Conservation (phyloP, 495 filamentous ascomycete genomes). For the Penicillium canescens region DNA sequence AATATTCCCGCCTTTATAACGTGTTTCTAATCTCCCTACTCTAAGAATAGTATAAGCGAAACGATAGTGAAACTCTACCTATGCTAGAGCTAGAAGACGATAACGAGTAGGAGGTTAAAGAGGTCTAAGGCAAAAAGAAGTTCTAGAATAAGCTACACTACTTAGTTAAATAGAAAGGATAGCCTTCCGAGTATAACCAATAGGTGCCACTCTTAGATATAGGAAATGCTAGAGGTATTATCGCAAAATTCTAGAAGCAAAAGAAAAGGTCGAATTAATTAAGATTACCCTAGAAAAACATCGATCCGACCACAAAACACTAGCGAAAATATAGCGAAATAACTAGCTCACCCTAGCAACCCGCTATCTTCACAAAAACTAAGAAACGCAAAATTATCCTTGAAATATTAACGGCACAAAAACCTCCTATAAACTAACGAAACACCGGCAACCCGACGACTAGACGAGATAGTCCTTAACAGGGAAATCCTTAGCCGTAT, state of each 20-base stretch:
- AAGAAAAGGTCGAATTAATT: background rate
- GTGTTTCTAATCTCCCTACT: background rate
- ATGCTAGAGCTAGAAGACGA: background rate
- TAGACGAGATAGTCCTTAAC: no score
- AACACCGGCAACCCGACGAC: no score
- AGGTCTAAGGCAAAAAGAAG: background rate
- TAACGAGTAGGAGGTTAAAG: background rate
- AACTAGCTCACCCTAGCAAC: no score
- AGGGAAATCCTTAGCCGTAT: no score
- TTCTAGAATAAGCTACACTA: background rate
- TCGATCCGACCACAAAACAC: no score
- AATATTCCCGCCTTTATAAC: background rate
- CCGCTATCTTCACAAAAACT: no score
- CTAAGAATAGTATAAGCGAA: background rate
- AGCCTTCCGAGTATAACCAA: background rate
- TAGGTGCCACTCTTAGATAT: background rate
- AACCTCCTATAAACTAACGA: no score
- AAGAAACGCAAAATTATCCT: no score
- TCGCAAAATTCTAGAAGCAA: background rate
- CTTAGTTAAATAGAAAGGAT: background rate
- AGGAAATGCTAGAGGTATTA: constrained; percentile 29
- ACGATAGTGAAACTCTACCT: background rate
- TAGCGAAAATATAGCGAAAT: no score
- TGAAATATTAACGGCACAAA: no score
- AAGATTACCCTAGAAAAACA: no score